Conservation (phyloP, 164 flowering plant genomes). For the Vitis rotundifolia region DNA sequence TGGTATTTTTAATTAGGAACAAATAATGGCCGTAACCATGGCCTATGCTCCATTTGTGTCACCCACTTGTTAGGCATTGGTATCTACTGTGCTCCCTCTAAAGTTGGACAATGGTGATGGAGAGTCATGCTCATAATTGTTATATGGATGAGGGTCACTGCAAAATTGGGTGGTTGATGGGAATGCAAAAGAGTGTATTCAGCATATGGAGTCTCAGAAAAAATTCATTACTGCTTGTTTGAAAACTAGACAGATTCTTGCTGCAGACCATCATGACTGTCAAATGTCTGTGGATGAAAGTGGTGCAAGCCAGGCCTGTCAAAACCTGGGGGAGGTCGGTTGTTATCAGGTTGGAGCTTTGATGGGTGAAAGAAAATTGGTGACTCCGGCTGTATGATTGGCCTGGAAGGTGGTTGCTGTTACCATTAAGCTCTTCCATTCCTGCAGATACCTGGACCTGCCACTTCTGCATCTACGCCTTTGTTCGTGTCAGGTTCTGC, state of each 20-base stretch:
- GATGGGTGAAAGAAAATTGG: conserved; percentile 39
- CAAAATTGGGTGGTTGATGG: conserved; percentile 53
- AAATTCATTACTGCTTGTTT: conserved; percentile 45
- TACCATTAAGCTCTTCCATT: too few relatives aligned
- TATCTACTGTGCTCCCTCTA: too few relatives aligned
- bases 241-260: conserved; percentile 53
- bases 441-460: too few relatives aligned
- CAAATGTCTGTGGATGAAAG: conserved; percentile 49
- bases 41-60: too few relatives aligned
- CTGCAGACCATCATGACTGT: conserved; percentile 37
- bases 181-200: conserved; percentile 49
- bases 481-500: too few relatives aligned
- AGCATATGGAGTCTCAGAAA: conserved; percentile 35
- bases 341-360: conserved; percentile 38
- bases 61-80: too few relatives aligned
- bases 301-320: conserved; percentile 42
- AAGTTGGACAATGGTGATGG: too few relatives aligned
- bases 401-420: conserved; percentile 41
- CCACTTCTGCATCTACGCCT: too few relatives aligned
- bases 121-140: too few relatives aligned
- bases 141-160: conserved; percentile 36
- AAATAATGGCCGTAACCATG: too few relatives aligned
- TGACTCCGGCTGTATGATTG: conserved; percentile 46
- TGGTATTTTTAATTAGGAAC: too few relatives aligned
- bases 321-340: conserved; percentile 35